Base-by-base conservation (phyloP, 441 rosid species). In the Oxalis stricta region DNA sequence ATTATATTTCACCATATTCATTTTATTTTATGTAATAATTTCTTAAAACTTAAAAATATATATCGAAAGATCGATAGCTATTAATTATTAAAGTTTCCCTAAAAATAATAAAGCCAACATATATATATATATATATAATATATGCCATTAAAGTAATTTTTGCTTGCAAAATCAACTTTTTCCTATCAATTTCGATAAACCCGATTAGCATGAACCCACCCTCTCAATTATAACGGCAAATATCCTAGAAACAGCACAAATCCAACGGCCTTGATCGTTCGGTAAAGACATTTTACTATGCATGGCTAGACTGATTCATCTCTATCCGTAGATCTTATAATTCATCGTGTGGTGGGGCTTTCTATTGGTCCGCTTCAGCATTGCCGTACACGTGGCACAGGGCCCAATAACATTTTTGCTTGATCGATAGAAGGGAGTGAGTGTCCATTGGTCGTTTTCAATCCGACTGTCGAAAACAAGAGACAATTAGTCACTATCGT, bases 401-500 rank as follows among this genome's bases (percentile, higher is more conserved):
- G 1, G 21, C 23, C 21, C 33, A 61, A 62, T 35, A 7, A 29
- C 64, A 19, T 34, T 58, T 59, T 26, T 31, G 56, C 48, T 41
- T 31, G 16, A n/a, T 7, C n/a, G n/a, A n/a, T n/a, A n/a, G 17
- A 17, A 29, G 16, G 35, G 19, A 46, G n/a, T 13, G 43, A 19
- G 29, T 15, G 40, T 31, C 44, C 53, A 29, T 19, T 35, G 32
- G 66, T 64, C 70, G 34, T 21, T 33, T 43, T 67, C 68, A 48
- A 14, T 18, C 54, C 52, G 52, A 40, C 44, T 53, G 72, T 57
- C 56, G 47, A 24, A 34, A 51, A 61, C 40, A 41, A 50, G 58
- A 63, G 79, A 66, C 68, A 60, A 62, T n/a, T 32, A 28, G 72
- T 68, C 70, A 3, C 59, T 10, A 29, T 65, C 62, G 20, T 41